Base-by-base conservation (phyloP, 139 green algal species). In the Haematococcus lacustris region DNA sequence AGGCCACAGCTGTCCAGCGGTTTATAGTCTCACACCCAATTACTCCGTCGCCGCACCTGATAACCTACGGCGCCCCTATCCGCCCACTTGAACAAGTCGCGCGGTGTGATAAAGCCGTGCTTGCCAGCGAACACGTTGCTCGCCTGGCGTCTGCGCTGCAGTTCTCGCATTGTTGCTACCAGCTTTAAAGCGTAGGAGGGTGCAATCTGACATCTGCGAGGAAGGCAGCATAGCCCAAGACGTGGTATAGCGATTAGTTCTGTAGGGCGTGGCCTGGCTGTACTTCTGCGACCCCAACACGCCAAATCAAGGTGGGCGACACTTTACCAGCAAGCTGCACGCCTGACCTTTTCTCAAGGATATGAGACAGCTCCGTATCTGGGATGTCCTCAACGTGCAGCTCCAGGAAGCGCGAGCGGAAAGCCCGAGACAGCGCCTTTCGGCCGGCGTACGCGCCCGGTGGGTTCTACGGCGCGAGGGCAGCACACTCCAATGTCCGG, bases 301-400 rank as follows among this genome's bases (percentile, higher is more conserved):
- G n/a, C n/a, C n/a, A n/a, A n/a, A n/a, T n/a, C n/a, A n/a, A n/a
- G n/a, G n/a, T n/a, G n/a, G n/a, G n/a, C n/a, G n/a, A n/a, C n/a
- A n/a, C n/a, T n/a, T n/a, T n/a, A n/a, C n/a, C n/a, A n/a, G n/a
- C n/a, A n/a, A n/a, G n/a, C n/a, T n/a, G n/a, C n/a, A n/a, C n/a
- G n/a, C n/a, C n/a, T n/a, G 23, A 64, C 53, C 53, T 64, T 30
- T 64, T 76, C 80, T 98, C 86, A 68, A 98, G 67, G 65, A 98
- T 97, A 28, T 74, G 79, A 23, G 82, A 70, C 37, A 99, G 91
- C 88, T 99, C 96, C 23, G 66, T 41, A 63, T 98, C 91, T 0
- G 96, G 96, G 34, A 98, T 91, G 69, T 99, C 95, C 7, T 93
- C 92, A 26, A 99, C 88, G 73, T 98, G 89, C n/a, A 99, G 83